Evolutionary conservation across 2,329 filamentous ascomycete species (phyloP).

Genomic region (Huntiella savannae): DNA sequence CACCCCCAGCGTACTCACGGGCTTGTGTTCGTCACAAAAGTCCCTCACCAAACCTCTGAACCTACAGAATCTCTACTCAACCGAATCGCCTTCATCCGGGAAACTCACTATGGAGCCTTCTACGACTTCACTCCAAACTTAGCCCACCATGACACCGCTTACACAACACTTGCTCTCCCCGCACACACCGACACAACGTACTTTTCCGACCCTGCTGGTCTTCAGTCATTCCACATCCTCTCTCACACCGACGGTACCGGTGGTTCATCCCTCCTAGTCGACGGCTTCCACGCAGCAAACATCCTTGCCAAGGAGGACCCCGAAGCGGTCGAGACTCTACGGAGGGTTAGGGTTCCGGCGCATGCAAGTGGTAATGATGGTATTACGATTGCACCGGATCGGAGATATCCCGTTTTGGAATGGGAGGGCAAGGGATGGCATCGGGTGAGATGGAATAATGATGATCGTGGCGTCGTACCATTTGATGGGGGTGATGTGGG

Average conservation of each 20-base stretch:
- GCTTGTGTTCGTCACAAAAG: conserved; percentile 57
- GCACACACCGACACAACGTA: conserved; percentile 93
- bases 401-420: conserved; percentile 53
- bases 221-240: conserved; percentile 84
- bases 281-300: conserved; percentile 59
- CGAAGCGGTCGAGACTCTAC: conserved; percentile 38
- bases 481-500: conserved; percentile 29
- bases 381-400: conserved; percentile 57
- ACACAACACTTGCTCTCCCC: conserved; percentile 65
- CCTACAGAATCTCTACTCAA: conserved; percentile 58
- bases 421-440: conserved; percentile 22
- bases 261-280: conserved; percentile 65
- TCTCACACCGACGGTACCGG: conserved; percentile 41
- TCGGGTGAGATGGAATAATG: conserved; percentile 82
- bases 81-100: conserved; percentile 67
- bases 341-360: conserved; percentile 40
- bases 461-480: conserved; percentile 57
- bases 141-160: conserved; percentile 74
- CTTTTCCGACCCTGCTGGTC: conserved; percentile 75
- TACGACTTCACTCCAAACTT: conserved; percentile 80
- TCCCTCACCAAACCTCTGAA: conserved; percentile 44
- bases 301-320: conserved; percentile 36
- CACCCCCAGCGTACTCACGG: conserved; percentile 42
- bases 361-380: conserved; percentile 84
- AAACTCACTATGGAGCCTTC: conserved; percentile 72